Evolutionary conservation across 2,329 filamentous ascomycete species (phyloP), one percentile per base, ranked within the genome.

Genomic region (Escovopsis weberi): DNA sequence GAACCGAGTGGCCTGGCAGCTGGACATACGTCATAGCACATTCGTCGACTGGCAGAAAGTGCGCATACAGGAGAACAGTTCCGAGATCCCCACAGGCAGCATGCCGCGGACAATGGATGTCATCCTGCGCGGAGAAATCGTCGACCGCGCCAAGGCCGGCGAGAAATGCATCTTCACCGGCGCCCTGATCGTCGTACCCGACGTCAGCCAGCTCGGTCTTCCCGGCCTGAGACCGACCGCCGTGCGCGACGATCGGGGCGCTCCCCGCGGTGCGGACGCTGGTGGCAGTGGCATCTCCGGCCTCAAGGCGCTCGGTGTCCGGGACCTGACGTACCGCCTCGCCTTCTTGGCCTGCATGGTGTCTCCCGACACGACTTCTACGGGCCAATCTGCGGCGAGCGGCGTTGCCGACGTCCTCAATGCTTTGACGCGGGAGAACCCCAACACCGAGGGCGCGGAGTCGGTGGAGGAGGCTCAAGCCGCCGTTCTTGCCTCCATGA

Each of bases 41-140:
- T 98, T 98, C 59, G 84, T 98, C 47, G 91, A 98, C 65, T 98
- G 91, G 91, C 91, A 98, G 59, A 96, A 96, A 61, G 87, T 96
- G 23, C 84, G 93, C 48, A 86, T 96, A 47, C 91, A 98, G 63
- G 91, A 98, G 63, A 98, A 96, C 66, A 94, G 87, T 51, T 89
- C 89, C 4, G 91, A 98, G 59, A 98, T 98, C 33, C 91, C 91
- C 0, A 98, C 91, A 0, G 91, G 91, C 43, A 95, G 88, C 65
- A 98, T 98, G 91, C 91, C 91, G 23, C 77, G 91, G 46, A 98
- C 91, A 3, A 91, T 98, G 77, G 91, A 98, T 55, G 83, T 98
- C 36, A 95, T 98, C 51, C 65, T 98, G 32, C 81, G 91, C 47
- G 91, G 91, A 55, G 91, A 98, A 60, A 95, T 98, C 67, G 91